phyloP scores from a whole-genome alignment of 2,329 filamentous ascomycete species.

The Hypoxylon sp. region DNA sequence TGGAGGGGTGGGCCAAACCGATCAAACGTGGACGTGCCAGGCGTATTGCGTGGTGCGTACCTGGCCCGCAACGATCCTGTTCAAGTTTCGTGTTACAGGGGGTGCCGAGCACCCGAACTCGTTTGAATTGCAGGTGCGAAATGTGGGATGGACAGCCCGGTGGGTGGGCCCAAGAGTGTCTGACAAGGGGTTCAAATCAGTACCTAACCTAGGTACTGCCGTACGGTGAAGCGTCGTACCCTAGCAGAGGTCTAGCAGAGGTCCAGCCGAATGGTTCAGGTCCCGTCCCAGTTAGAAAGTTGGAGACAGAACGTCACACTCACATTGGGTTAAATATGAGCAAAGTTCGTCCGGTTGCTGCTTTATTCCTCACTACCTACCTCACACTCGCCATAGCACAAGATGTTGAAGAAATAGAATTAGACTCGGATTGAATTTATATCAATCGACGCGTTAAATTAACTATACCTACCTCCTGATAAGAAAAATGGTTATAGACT shows the following conservation, averaged over 20 bases:
- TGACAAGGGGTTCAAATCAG: neutral
- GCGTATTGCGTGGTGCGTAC: slow-evolving; percentile 3
- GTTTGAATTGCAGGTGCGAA: neutral
- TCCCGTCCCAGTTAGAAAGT: neutral
- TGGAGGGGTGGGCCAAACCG: slow-evolving; percentile 16
- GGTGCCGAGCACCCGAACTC: slow-evolving; percentile 28
- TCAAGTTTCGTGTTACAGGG: slow-evolving; percentile 29
- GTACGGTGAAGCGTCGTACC: neutral
- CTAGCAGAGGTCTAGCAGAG: neutral
- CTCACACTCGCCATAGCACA: neutral
- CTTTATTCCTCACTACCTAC: neutral
- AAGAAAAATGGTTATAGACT: neutral
- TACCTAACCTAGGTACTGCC: neutral
- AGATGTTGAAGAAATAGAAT: neutral
- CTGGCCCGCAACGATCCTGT: slow-evolving; percentile 22
- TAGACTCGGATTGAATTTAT: neutral
- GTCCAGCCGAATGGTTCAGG: neutral
- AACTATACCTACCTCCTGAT: too few species aligned
- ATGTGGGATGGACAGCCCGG: neutral
- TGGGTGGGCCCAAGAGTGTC: neutral
- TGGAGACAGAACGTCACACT: neutral
- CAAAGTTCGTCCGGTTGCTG: neutral
- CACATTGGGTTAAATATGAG: neutral
- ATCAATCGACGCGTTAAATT: neutral
- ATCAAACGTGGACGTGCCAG: neutral